phyloP scores from a whole-genome alignment of 83 land plant genomes.

The Larix sibirica region DNA sequence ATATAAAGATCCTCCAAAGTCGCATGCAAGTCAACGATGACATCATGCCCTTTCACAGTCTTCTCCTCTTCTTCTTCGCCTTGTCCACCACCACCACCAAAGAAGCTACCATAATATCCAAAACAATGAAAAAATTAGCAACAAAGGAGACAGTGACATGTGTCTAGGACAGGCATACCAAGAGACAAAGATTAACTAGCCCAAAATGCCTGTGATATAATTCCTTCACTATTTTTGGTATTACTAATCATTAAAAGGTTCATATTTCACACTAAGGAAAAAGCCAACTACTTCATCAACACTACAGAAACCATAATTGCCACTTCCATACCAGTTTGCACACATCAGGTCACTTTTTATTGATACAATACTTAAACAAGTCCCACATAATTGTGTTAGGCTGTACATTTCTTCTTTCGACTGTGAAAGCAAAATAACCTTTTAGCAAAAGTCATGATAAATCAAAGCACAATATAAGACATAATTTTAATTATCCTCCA shows the following conservation, averaged over 20 bases:
- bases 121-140: not conserved
- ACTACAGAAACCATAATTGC: not conserved
- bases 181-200: not conserved
- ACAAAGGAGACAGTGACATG: not conserved
- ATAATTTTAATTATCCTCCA: not conserved
- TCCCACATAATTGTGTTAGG: not conserved
- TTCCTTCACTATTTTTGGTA: not conserved
- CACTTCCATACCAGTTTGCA: not conserved
- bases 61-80: conserved; percentile 79
- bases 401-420: not conserved
- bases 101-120: conserved; percentile 49
- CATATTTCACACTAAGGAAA: not conserved
- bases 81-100: conserved; percentile 63
- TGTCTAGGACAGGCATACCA: not conserved
- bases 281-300: not conserved
- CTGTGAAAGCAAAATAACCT: not conserved
- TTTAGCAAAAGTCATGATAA: not conserved
- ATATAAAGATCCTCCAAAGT: conserved; percentile 89
- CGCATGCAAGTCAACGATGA: conserved; percentile 83
- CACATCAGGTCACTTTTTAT: not conserved
- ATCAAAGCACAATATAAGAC: not conserved
- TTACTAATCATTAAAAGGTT: not conserved
- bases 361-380: not conserved
- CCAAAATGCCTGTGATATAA: not conserved
- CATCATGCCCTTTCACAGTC: conserved; percentile 89